Evolutionary conservation across 176 grass and related monocot species (phyloP).

Genomic region (Otatea glauca): DNA sequence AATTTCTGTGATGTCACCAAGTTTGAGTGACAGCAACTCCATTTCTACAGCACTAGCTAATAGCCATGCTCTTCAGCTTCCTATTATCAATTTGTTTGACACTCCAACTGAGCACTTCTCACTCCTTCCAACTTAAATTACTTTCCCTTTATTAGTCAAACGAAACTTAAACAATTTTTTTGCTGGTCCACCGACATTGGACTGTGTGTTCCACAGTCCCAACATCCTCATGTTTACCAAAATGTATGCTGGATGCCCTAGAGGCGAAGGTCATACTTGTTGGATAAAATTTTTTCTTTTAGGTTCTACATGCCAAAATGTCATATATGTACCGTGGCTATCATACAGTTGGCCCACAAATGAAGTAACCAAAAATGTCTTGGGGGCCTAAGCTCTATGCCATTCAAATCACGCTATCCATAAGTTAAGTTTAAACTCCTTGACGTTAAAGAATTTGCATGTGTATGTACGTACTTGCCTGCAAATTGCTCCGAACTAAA

Average conservation of each 20-base stretch:
- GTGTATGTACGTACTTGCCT: not conserved
- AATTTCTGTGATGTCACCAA: not conserved
- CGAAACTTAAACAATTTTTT: not conserved
- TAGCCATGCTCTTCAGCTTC: not conserved
- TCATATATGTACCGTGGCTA: not conserved
- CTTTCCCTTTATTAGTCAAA: not conserved
- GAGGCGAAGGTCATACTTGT: not conserved
- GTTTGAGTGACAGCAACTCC: not conserved
- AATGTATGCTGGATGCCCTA: slow-evolving; percentile 18
- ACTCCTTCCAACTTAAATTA: slow-evolving; percentile 19
- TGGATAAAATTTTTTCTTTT: not conserved
- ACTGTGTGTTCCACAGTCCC: not conserved
- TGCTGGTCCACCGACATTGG: not conserved
- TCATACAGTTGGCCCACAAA: not conserved
- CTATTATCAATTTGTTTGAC: not conserved
- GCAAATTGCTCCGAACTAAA: not conserved
- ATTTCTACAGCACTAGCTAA: not conserved
- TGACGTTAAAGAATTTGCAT: not conserved
- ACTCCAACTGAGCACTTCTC: not conserved
- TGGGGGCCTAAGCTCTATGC: not conserved
- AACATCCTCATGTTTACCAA: not conserved
- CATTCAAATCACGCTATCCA: not conserved
- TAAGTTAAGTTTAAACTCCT: not conserved
- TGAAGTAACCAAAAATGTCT: not conserved
- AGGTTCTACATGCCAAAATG: not conserved